Base-by-base conservation (phyloP, 1,139 yeast species). In the Schizosaccharomyces versatilis region DNA sequence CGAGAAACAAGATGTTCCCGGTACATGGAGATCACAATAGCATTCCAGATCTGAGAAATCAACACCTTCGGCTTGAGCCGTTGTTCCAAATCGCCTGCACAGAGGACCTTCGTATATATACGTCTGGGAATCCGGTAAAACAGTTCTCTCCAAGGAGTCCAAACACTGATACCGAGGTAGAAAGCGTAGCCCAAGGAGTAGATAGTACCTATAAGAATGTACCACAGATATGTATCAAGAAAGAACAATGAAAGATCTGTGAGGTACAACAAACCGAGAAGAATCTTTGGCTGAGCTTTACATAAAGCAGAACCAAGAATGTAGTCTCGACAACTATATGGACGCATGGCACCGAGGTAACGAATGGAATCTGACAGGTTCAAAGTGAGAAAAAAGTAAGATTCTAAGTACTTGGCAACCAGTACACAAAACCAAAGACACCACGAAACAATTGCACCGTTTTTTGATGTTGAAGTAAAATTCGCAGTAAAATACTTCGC, bases 61-160 rank as follows among this genome's bases (percentile, higher is more conserved):
- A 90, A 76, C 62, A 90, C 97, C 78, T 90, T 90, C 63, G 98
- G 98, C 72, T 90, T 90, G 74, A 90, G 90, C 73, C 90, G 88
- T 67, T 90, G 85, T 73, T 90, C 98, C 98, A 90, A 90, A 69
- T 90, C 98, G 62, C 95, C 84, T 47, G 98, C 90, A 53, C 97
- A 97, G 70, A 90, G 78, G 62, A 90, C 80, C 79, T 90, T 90
- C 57, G 96, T 85, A 75, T 90, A 90, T 63, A 90, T 85, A 79
- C 98, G 84, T 80, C 90, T 90, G 69, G 98, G 98, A 67, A 90
- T 76, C 71, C 98, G 81, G 59, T 95, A 81, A 75, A 88, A 90
- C 65, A 90, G 86, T 69, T 90, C 90, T 79, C 97, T 83, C 98
- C 98, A 90, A 59, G 98, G 98, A 56, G 98, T 90, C 75, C 88